Percentiles rank a stretch among this genome's conserved stretches.
Conservation (phyloP, 495 filamentous ascomycete genomes). For the Penicillium herquei region DNA sequence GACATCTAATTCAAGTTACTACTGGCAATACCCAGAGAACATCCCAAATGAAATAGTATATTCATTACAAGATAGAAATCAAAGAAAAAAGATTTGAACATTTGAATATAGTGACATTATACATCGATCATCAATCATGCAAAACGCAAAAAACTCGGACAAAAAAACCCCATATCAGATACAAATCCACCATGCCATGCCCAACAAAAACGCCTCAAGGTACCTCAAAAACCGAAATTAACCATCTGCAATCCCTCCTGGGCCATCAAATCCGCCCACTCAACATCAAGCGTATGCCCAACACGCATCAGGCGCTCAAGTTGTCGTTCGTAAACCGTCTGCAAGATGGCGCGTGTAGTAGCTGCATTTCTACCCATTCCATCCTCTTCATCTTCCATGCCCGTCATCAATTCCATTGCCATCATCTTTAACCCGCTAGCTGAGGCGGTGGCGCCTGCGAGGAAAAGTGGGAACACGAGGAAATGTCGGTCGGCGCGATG, state of each 20-base stretch:
- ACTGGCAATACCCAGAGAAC: too few species aligned
- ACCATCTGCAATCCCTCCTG: slow-evolving; percentile 43
- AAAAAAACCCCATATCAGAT: not conserved
- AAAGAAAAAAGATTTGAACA: not conserved
- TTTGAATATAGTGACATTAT: slow-evolving; percentile 4
- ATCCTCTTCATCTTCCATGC: slow-evolving; percentile 48
- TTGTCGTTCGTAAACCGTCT: slow-evolving; percentile 51
- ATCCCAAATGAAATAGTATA: not conserved
- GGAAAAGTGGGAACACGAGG: slow-evolving; percentile 56
- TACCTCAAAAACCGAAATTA: slow-evolving; percentile 25
- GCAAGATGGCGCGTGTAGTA: slow-evolving; percentile 47
- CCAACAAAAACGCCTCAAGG: not conserved
- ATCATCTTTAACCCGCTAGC: slow-evolving; percentile 44
- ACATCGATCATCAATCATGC: slow-evolving; percentile 11
- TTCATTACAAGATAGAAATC: not conserved
- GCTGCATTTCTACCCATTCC: slow-evolving; percentile 48
- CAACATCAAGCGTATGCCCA: slow-evolving; percentile 38
- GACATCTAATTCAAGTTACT: too few species aligned
- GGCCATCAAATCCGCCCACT: slow-evolving; percentile 48
- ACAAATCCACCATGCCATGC: not conserved
- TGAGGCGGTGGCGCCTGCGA: slow-evolving; percentile 49
- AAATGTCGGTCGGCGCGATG: slow-evolving; percentile 43
- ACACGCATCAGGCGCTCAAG: slow-evolving; percentile 33
- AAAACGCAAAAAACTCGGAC: slow-evolving; percentile 5
- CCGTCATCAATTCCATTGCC: slow-evolving; percentile 49